Percentiles rank a stretch among this genome's conserved stretches.
Conservation (phyloP, 2,329 filamentous ascomycete species). For the Fusarium xyrophilum region DNA sequence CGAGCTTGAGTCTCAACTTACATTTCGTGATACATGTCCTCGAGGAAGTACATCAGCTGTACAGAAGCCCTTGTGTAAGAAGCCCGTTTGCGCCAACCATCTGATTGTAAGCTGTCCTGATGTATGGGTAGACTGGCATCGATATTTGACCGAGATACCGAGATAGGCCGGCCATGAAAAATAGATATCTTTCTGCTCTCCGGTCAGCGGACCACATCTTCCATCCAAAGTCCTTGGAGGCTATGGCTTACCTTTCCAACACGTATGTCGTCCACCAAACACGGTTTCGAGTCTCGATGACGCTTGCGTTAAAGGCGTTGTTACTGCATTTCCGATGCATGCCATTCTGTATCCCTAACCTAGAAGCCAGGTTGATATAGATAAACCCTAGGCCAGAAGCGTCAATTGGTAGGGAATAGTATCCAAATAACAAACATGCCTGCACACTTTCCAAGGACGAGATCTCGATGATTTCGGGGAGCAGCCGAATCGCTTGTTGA, state of each 20-base stretch:
- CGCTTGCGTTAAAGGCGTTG: neutral
- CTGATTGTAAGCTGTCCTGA: neutral
- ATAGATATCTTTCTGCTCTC: conserved; percentile 2
- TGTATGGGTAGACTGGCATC: neutral
- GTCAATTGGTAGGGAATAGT: conserved; percentile 1
- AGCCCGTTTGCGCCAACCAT: neutral
- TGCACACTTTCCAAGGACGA: conserved; percentile 4
- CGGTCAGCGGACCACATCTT: neutral
- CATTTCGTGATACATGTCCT: conserved; percentile 7
- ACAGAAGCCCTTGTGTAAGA: neutral
- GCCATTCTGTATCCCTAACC: neutral
- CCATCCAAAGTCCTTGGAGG: neutral
- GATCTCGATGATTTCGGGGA: neutral
- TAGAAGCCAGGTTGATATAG: neutral
- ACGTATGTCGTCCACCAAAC: conserved; percentile 6
- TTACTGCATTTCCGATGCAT: conserved; percentile 4
- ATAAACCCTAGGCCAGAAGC: conserved; percentile 1
- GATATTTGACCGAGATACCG: conserved; percentile 4
- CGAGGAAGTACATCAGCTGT: neutral
- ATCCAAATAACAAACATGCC: neutral
- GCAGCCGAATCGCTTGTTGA: neutral
- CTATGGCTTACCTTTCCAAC: neutral
- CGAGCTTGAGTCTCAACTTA: neutral
- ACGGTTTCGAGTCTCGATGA: neutral
- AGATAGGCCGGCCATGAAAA: neutral